Evolutionary conservation across 176 grass and related monocot genomes (phyloP), one percentile per base, ranked within the genome.

Genomic region (Lolium rigidum): DNA sequence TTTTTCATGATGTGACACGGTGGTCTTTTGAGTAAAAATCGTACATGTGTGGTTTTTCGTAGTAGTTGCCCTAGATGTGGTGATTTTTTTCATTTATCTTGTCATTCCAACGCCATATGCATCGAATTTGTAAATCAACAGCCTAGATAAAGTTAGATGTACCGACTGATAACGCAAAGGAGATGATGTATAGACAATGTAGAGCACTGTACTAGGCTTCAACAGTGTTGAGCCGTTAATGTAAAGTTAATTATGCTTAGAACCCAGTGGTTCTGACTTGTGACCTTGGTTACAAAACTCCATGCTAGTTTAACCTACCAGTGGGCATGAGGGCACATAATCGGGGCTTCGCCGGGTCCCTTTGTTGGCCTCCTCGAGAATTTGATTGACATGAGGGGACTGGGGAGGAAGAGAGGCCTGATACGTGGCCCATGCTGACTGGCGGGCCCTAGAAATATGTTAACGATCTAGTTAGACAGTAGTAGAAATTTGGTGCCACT

Each of bases 251-350:
- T 83, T 55, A 20, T 56, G 15, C 68, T 10, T 54, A 41, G 70
- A 77, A 68, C 61, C 15, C 21, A 57, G 50, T 10, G 48, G 26
- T 35, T 81, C 67, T 50, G 22, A 74, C 46, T 17, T 16, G 71
- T 1, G 71, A 74, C 12, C 46, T 74, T 14, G 3, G 59, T 62
- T 13, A 21, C 68, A 20, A 71, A 72, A 74, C 65, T 65, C 24
- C 15, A 28, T 46, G 35, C 43, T 58, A 69, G 39, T 69, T 87
- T 83, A 87, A 80, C 54, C 75, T 80, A 67, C 63, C 61, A 20
- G 10, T 5, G 61, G 49, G 21, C 62, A 70, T 49, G 50, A 37
- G 1, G 12, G 70, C 62, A 63, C 82, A 78, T 62, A 91, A 91
- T 88, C 77, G 44, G 82, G 31, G 31, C 2, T 35, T 35, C 31